Conservation (phyloP, 352 stramenopile species). For the Pythium monospermum region DNA sequence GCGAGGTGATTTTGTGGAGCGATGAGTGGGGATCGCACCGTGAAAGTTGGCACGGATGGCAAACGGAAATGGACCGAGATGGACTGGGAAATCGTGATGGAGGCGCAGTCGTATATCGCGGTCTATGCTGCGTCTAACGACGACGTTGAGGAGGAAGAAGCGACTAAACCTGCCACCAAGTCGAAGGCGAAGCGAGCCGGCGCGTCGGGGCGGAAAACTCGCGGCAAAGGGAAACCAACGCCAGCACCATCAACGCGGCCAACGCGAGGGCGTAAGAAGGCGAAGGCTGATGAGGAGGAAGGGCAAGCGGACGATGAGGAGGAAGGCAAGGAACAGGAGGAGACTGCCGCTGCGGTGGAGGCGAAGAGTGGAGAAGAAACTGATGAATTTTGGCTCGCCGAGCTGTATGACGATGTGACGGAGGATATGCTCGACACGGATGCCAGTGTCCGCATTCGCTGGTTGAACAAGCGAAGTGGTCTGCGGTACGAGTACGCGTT, state of each 20-base stretch:
- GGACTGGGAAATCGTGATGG: conserved; percentile 66
- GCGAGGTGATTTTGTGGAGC: too few species aligned
- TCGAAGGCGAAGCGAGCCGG: conserved; percentile 6
- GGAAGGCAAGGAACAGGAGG: neutral
- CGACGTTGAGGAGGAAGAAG: conserved; percentile 11
- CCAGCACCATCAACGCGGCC: neutral
- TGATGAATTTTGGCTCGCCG: conserved; percentile 62
- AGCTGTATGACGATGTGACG: conserved; percentile 74
- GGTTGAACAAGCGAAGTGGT: conserved; percentile 41
- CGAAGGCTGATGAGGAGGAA: conserved; percentile 14
- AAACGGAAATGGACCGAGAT: conserved; percentile 70
- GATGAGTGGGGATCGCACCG: too few species aligned
- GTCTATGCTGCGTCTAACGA: conserved; percentile 31
- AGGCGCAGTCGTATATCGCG: conserved; percentile 59
- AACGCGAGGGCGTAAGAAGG: conserved; percentile 1
- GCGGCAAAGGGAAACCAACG: conserved; percentile 10
- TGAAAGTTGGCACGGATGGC: conserved; percentile 2
- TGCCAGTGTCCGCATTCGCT: conserved; percentile 47
- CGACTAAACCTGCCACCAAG: conserved; percentile 14
- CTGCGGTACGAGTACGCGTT: conserved; percentile 46
- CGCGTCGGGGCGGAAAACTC: conserved; percentile 3
- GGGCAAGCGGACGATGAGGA: conserved; percentile 6
- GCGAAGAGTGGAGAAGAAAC: neutral
- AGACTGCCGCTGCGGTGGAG: neutral
- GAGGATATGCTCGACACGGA: conserved; percentile 60